Conservation (phyloP, 768 basidiomycete species). For the Nevesoporus exiguus region DNA sequence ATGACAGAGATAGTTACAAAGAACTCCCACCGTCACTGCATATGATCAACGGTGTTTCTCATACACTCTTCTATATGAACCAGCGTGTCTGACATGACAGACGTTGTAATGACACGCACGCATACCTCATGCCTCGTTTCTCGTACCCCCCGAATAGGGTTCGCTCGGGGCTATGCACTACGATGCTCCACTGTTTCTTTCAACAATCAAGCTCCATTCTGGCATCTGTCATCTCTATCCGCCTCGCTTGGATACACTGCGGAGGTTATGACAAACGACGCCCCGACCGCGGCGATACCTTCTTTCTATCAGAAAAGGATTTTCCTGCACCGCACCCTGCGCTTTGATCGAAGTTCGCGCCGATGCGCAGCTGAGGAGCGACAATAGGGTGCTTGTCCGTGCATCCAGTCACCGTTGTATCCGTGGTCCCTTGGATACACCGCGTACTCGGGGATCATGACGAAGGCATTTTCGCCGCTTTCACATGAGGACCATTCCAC, state of each 20-base stretch:
- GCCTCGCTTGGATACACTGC: not conserved
- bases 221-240: not conserved
- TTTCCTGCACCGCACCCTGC: not conserved
- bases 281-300: not conserved
- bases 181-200: not conserved
- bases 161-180: not conserved
- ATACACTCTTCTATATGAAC: not conserved
- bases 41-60: not conserved
- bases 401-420: not conserved
- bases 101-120: not conserved
- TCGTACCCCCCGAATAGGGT: not conserved
- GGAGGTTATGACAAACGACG: not conserved
- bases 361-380: not conserved
- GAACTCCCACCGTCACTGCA: conserved; percentile 9
- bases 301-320: not conserved
- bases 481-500: not conserved
- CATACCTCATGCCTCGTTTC: not conserved
- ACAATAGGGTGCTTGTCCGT: not conserved
- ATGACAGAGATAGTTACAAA: not conserved
- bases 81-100: not conserved
- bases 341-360: not conserved
- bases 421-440: not conserved
- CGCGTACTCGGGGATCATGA: not conserved
- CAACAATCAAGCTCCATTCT: not conserved
- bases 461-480: not conserved